Evolutionary conservation across 495 filamentous ascomycete species (phyloP), one percentile per base, ranked within the genome.

Genomic region (Hypoxylon trugodes): DNA sequence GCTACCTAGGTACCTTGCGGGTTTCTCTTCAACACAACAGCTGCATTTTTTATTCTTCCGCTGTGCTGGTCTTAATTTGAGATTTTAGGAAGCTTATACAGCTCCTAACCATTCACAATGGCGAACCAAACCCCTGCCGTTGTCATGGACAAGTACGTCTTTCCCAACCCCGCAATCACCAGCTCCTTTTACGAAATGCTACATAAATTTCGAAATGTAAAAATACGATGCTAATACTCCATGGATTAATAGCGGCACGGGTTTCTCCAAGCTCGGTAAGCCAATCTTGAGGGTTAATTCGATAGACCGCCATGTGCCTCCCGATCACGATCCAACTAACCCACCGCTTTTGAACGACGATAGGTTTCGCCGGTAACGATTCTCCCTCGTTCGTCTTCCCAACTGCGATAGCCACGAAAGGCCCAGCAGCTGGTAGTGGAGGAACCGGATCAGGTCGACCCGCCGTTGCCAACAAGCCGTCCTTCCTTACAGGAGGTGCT

Each of bases 131-230:
- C 95, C 73, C 95, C 95, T 64, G 95, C 95, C 90, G 96, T 98
- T 97, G 95, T 98, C 91, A 98, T 98, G 92, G 95, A 98, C 95
- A 98, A 98, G 95, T 98, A 88, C 69, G 95, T 84, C 57, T 59
- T 40, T 10, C 51, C 47, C n/a, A n/a, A 61, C 61, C 61, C 50
- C 65, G 51, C 54, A 55, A 35, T 47, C 49, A 35, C 59, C 43
- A 37, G 35, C 45, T 60, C 8, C 48, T 40, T 24, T 12, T 7
- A 38, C 26, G 26, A 41, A n/a, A n/a, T n/a, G 38, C 37, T 36
- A 16, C 6, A 13, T 46, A 28, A 19, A 22, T 7, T 46, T 59
- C 12, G 15, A 47, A 48, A 32, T 66, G 24, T 24, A 59, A 69
- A 50, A 74, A 47, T 6, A 6, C 18, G 22, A 51, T 64, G 46